Conservation (phyloP, 164 flowering plant species). For the Annona cherimola region DNA sequence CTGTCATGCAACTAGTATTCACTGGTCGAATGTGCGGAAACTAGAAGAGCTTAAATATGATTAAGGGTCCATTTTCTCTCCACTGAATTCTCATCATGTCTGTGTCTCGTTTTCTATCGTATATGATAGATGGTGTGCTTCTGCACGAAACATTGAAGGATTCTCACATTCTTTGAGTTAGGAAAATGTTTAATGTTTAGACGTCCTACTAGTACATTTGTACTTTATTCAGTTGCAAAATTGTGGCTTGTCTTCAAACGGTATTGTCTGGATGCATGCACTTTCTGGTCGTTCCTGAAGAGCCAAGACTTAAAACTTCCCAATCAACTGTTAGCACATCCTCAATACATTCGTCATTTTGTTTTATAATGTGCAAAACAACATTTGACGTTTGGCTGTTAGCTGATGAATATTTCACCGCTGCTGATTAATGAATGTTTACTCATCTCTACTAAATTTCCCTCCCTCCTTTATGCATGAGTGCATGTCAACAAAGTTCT, state of each 20-base stretch:
- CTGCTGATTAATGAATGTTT: neutral
- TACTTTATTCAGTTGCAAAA: neutral
- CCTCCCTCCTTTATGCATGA: slow-evolving; percentile 23
- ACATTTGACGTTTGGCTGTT: no score
- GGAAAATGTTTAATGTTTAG: no score
- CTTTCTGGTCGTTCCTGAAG: neutral
- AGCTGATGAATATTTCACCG: no score
- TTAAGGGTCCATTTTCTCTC: no score
- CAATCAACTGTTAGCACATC: neutral
- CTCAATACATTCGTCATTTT: neutral
- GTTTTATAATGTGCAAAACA: no score
- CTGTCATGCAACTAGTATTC: no score
- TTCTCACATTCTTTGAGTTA: slow-evolving; percentile 16
- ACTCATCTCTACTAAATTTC: neutral
- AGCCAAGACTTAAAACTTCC: no score
- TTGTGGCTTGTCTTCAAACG: neutral
- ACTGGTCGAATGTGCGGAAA: no score
- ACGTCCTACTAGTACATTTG: neutral
- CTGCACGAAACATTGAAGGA: slow-evolving; percentile 93
- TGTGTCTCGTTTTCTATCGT: neutral
- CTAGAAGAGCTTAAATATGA: no score
- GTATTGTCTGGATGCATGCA: neutral
- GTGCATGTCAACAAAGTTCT: slow-evolving; percentile 72
- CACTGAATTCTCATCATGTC: no score
- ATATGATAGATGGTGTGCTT: slow-evolving; percentile 96